Base-by-base conservation (phyloP, 2,329 filamentous ascomycete genomes). In the Colletotrichum lindemuthianum region DNA sequence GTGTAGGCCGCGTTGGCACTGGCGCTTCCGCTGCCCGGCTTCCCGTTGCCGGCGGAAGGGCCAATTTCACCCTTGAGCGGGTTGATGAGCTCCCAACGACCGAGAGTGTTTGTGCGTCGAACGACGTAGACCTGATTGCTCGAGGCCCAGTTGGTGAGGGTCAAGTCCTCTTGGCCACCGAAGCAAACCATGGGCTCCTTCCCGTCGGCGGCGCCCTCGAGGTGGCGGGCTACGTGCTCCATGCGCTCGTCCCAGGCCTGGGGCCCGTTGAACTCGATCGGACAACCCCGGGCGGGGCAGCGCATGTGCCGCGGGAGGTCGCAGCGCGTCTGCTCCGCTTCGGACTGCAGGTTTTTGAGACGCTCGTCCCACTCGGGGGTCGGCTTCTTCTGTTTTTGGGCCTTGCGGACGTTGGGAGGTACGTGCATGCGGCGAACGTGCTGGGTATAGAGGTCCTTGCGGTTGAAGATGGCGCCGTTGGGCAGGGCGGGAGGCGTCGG, bases 391-490 rank as follows among this genome's bases (percentile, higher is more conserved):
- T 72, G 73, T 63, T 77, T 77, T 33, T 75, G 70, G 60, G 76
- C 73, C 57, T 76, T 78, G 63, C 77, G 78, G 49, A 79, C 70
- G 2, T 76, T 67, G 59, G 82, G 75, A 0, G 86, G 84, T 0
- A 86, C 82, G 73, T 97, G 94, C 92, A 96, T 96, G 50, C 95
- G 90, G 6, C 92, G 86, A 2, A 95, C 84, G 73, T 97, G 95
- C 72, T 97, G 93, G 0, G 90, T 92, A 79, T 94, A 97, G 9
- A 97, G 86, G 72, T 97, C 94, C 74, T 96, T 97, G 72, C 94
- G 90, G 77, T 96, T 96, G 81, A 97, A 97, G 70, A 84, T 81
- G 37, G 79, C 78, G n/a, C 83, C 89, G 70, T 90, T 88, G 43
- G 80, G 79, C 6, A 82, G 77, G 10, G 71, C 70, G 4, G 51